A percentile compares a stretch with the other conserved stretches of the same genome.
These are phyloP conservation scores for Epichloe amarillans DNA, from an alignment of 2,329 filamentous ascomycete species.

Conservation along the genomic window DNA sequence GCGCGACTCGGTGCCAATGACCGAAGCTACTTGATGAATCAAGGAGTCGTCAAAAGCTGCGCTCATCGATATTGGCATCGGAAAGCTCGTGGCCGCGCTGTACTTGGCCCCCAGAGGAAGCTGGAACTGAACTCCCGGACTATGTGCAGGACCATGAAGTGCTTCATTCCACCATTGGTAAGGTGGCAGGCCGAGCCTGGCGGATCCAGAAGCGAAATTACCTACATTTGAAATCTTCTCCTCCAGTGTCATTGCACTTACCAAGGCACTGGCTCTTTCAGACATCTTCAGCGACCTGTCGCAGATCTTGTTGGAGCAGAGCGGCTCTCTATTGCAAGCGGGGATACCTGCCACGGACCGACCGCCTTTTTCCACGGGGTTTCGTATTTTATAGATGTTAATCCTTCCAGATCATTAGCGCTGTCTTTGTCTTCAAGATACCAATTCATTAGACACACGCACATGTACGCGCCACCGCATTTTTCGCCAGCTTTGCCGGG, in stretches of 20 bases:
- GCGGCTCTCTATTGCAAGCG: conserved; percentile 13
- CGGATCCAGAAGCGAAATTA: background rate
- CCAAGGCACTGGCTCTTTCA: conserved; percentile 18
- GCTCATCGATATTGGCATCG: conserved; percentile 47
- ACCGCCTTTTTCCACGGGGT: background rate
- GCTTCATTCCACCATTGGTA: conserved; percentile 53
- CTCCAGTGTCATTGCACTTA: conserved; percentile 7
- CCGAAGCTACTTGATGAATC: conserved; percentile 40
- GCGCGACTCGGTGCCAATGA: conserved; percentile 46
- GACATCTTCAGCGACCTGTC: conserved; percentile 21
- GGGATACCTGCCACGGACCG: conserved; percentile 2
- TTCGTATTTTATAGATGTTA: background rate
- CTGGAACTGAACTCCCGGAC: conserved; percentile 7
- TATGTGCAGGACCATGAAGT: conserved; percentile 45
- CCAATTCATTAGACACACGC: background rate
- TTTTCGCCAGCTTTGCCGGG: background rate
- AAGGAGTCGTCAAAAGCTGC: conserved; percentile 52
- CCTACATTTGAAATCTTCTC: background rate
- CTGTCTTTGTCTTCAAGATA: too few relatives aligned
- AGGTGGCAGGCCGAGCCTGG: conserved; percentile 40
- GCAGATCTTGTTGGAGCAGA: conserved; percentile 29
- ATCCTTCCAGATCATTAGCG: background rate
- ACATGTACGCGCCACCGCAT: background rate
- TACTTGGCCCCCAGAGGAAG: conserved; percentile 23
- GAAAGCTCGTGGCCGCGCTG: conserved; percentile 50